These are phyloP conservation scores for Aureobasidium sp. DNA, from an alignment of 2,329 filamentous ascomycete genomes.

Conservation along the genomic window DNA sequence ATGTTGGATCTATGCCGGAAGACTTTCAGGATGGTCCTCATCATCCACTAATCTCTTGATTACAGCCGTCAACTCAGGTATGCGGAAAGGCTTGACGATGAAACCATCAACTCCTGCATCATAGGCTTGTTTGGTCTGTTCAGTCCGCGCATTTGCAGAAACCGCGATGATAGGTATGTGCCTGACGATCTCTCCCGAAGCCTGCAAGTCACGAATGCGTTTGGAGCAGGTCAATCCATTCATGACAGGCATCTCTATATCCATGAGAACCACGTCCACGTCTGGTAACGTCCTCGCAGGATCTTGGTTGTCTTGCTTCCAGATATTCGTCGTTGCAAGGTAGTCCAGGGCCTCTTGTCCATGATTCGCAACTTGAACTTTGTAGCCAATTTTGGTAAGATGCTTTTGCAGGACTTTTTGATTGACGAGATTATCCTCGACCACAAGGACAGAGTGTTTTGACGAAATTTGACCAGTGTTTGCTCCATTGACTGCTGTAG, in stretches of 20 bases:
- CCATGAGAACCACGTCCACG: background rate
- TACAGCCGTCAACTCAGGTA: slow-evolving; percentile 5
- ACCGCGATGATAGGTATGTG: slow-evolving; percentile 70
- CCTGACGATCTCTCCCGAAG: slow-evolving; percentile 48
- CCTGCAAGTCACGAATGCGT: slow-evolving; percentile 54
- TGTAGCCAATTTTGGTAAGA: slow-evolving; percentile 22
- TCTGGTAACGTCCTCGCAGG: slow-evolving; percentile 10
- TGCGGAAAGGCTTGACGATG: slow-evolving; percentile 17
- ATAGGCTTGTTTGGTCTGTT: slow-evolving; percentile 66
- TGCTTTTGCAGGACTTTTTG: slow-evolving; percentile 31
- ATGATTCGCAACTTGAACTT: slow-evolving; percentile 22
- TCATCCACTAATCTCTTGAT: background rate
- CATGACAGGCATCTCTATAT: slow-evolving; percentile 67
- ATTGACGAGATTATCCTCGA: slow-evolving; percentile 26
- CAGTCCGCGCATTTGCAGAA: slow-evolving; percentile 70
- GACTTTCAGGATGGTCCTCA: no score
- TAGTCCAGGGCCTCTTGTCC: slow-evolving; percentile 24
- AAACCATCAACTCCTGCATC: slow-evolving; percentile 57
- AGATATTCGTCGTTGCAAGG: background rate
- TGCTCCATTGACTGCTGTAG: background rate
- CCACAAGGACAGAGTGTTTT: background rate
- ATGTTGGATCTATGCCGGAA: no score
- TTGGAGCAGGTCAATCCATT: slow-evolving; percentile 62
- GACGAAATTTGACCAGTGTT: background rate
- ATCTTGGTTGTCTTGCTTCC: background rate